Conservation (phyloP, 23 red algal genomes). For the Gracilaria caudata region DNA sequence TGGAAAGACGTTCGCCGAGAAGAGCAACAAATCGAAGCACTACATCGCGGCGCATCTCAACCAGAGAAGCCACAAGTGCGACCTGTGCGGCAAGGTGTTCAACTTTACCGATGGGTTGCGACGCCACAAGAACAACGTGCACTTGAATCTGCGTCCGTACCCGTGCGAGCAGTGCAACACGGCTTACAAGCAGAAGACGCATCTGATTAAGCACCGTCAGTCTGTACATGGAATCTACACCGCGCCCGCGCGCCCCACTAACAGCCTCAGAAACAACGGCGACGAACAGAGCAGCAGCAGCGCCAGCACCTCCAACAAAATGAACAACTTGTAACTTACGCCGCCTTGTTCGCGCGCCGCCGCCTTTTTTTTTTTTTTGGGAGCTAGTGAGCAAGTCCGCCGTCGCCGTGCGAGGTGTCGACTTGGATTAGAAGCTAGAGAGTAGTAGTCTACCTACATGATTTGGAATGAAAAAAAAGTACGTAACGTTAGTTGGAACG, state of each 20-base stretch:
- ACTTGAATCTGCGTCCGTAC: conserved; percentile 61
- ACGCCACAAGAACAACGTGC: conserved; percentile 64
- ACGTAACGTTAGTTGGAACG: too few species aligned
- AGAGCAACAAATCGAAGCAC: conserved; percentile 74
- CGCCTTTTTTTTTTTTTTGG: background rate
- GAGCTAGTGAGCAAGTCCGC: conserved; percentile 7
- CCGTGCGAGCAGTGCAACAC: conserved; percentile 59
- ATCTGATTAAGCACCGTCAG: conserved; percentile 54
- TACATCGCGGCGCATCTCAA: conserved; percentile 51
- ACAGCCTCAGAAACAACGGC: background rate
- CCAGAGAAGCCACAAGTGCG: conserved; percentile 34
- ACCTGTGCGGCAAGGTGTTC: conserved; percentile 56
- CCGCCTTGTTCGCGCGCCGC: background rate
- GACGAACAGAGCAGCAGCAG: background rate
- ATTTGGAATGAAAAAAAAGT: too few species aligned
- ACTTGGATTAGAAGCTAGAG: too few species aligned
- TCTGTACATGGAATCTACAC: conserved; percentile 50
- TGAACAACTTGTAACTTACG: background rate
- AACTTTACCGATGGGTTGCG: conserved; percentile 66
- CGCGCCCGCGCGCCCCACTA: conserved; percentile 3
- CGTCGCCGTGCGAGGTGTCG: too few species aligned
- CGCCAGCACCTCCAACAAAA: too few species aligned
- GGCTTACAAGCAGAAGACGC: conserved; percentile 67
- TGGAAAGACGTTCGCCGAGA: conserved; percentile 71
- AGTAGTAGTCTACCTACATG: too few species aligned